Percentiles rank a stretch among this genome's conserved stretches.
Conservation (phyloP, 805 yeast species). For the Candida taoyuanica region DNA sequence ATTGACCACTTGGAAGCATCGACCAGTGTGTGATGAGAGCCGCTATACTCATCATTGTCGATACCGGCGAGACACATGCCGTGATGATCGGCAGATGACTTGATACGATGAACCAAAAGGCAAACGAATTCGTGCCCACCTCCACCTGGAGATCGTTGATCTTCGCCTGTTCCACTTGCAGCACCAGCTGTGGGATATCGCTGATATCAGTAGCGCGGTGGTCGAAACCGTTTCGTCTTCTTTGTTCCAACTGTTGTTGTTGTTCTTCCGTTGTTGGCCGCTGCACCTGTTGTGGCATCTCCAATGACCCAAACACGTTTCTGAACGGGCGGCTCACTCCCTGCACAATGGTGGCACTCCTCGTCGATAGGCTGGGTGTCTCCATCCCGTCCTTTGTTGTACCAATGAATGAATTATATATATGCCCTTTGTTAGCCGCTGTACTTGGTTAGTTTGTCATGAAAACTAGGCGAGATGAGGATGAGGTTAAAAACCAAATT, state of each 20-base stretch:
- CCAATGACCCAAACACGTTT: no score
- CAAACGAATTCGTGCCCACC: slow-evolving; percentile 18
- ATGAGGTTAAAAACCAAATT: no score
- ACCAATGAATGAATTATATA: no score
- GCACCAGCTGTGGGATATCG: slow-evolving; percentile 18
- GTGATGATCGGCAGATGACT: slow-evolving; percentile 70
- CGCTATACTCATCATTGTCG: slow-evolving; percentile 68
- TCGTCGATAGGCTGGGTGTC: no score
- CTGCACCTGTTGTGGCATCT: no score
- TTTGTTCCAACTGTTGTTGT: not conserved
- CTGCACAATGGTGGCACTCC: not conserved
- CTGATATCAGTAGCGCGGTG: slow-evolving; percentile 5
- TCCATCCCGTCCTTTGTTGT: no score
- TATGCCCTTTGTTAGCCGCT: no score
- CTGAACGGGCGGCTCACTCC: not conserved
- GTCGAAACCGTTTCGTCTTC: not conserved
- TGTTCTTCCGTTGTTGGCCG: not conserved
- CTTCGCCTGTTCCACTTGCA: slow-evolving; percentile 16
- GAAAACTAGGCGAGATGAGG: no score
- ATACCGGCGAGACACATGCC: slow-evolving; percentile 75
- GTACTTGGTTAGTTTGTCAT: no score
- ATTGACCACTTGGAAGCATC: slow-evolving; percentile 24
- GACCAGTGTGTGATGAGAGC: slow-evolving; percentile 73
- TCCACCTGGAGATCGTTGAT: slow-evolving; percentile 13
- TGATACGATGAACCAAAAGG: slow-evolving; percentile 60